Percentiles rank a stretch among this genome's conserved stretches.
These are phyloP conservation scores for Lichtheimia ramosa DNA, from an alignment of 371 early-diverging fungal species.

Conservation along the genomic window DNA sequence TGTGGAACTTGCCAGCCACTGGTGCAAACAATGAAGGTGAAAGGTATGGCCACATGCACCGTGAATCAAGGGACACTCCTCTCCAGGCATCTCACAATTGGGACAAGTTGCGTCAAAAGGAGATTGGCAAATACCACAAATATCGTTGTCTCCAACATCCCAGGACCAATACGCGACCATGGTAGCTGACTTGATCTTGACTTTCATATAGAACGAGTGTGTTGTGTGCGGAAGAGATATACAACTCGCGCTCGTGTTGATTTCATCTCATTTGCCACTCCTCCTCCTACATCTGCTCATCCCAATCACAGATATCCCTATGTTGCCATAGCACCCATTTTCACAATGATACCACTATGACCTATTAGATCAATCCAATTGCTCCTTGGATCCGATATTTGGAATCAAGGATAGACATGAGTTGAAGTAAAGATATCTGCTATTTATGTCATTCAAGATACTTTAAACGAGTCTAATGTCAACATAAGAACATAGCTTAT, in stretches of 20 bases:
- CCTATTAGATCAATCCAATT: too few relatives aligned
- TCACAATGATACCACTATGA: too few relatives aligned
- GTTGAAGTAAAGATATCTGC: too few relatives aligned
- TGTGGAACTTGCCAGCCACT: constrained; percentile 73
- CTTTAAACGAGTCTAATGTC: too few relatives aligned
- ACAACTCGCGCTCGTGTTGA: background rate
- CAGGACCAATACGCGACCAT: constrained; percentile 45
- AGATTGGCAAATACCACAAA: constrained; percentile 86
- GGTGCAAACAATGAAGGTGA: constrained; percentile 87
- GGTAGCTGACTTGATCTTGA: constrained; percentile 35
- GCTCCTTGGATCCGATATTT: too few relatives aligned
- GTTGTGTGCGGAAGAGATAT: constrained; percentile 1
- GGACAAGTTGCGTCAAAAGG: constrained; percentile 84
- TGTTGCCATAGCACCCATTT: too few relatives aligned
- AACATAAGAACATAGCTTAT: too few relatives aligned
- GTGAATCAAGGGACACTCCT: constrained; percentile 85
- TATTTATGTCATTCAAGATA: too few relatives aligned
- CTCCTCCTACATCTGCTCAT: too few relatives aligned
- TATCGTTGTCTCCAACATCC: constrained; percentile 41
- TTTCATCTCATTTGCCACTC: too few relatives aligned
- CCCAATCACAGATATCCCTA: too few relatives aligned
- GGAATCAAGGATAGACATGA: too few relatives aligned
- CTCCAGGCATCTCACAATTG: constrained; percentile 81
- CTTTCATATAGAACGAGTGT: constrained; percentile 34
- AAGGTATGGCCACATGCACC: constrained; percentile 88